Evolutionary conservation across 225 moss, liverwort and hornwort genomes (phyloP).

Genomic region (Polytrichum formosum): DNA sequence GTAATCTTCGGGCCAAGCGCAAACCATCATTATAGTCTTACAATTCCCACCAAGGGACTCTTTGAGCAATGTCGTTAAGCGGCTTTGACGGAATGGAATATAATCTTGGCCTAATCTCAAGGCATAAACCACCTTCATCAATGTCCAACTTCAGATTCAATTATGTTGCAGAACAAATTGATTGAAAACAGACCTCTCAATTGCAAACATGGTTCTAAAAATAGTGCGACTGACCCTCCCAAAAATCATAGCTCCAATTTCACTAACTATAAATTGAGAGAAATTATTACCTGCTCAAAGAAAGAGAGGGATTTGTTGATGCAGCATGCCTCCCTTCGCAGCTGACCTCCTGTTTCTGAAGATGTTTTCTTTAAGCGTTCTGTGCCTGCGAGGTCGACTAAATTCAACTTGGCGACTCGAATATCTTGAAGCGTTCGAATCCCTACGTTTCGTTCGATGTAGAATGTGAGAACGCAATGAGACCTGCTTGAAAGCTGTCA

Average conservation of each 20-base stretch:
- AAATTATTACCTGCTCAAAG: conserved; percentile 73
- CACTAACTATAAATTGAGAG: background rate
- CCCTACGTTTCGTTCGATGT: conserved; percentile 83
- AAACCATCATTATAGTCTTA: conserved; percentile 82
- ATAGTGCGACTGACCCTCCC: background rate
- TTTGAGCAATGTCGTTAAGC: conserved; percentile 73
- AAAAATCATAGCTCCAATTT: background rate
- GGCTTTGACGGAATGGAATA: conserved; percentile 88
- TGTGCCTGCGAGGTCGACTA: conserved; percentile 90
- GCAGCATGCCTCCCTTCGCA: conserved; percentile 75
- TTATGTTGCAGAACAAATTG: no score
- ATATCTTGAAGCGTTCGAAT: conserved; percentile 55
- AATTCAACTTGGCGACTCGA: conserved; percentile 75
- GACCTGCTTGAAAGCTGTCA: conserved; percentile 88
- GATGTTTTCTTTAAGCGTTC: conserved; percentile 71
- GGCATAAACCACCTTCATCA: conserved; percentile 71
- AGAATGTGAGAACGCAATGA: conserved; percentile 85
- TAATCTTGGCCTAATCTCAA: conserved; percentile 72
- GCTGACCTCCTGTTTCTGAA: conserved; percentile 49
- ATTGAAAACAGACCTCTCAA: no score
- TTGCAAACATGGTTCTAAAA: no score
- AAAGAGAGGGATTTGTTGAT: conserved; percentile 89
- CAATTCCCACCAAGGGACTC: conserved; percentile 90
- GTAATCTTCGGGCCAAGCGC: conserved; percentile 92
- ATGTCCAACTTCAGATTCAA: no score